A percentile compares a stretch with the other conserved stretches of the same genome.
Evolutionary conservation across 805 yeast genomes (phyloP).

Genomic region (Isabelozyma heimii): DNA sequence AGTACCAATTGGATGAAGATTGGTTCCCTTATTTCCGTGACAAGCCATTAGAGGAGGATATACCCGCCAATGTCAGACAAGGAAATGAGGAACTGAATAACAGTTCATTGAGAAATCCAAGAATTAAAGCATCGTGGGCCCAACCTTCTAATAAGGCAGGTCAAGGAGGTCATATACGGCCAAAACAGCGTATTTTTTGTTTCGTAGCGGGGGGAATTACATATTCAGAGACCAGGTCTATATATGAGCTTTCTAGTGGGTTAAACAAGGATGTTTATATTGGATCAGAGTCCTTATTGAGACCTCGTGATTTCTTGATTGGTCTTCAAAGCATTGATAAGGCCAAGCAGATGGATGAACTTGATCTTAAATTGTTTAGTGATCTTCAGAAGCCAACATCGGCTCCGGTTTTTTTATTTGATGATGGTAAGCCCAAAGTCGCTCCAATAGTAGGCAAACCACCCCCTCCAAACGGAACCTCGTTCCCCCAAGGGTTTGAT

Average conservation of each 20-base stretch:
- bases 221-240: conserved; percentile 72
- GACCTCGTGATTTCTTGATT: conserved; percentile 49
- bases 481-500: not conserved
- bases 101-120: conserved; percentile 63
- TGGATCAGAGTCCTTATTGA: conserved; percentile 75
- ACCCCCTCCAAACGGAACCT: conserved; percentile 3
- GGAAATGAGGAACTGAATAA: conserved; percentile 4
- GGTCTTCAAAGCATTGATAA: conserved; percentile 41
- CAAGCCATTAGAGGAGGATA: conserved; percentile 57
- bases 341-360: conserved; percentile 35
- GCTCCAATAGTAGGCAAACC: conserved; percentile 2
- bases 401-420: conserved; percentile 45
- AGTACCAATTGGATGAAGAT: conserved; percentile 52
- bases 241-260: conserved; percentile 62
- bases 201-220: conserved; percentile 91
- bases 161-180: conserved; percentile 6
- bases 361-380: conserved; percentile 36
- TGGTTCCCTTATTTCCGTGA: conserved; percentile 75
- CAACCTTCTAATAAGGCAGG: conserved; percentile 27
- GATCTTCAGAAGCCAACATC: conserved; percentile 25
- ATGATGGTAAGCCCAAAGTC: conserved; percentile 20
- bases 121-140: conserved; percentile 79
- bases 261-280: conserved; percentile 72
- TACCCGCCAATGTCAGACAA: conserved; percentile 15
- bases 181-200: conserved; percentile 68